These are phyloP conservation scores for Salix exigua DNA, from an alignment of 345 rosid genomes.

Conservation along the genomic window DNA sequence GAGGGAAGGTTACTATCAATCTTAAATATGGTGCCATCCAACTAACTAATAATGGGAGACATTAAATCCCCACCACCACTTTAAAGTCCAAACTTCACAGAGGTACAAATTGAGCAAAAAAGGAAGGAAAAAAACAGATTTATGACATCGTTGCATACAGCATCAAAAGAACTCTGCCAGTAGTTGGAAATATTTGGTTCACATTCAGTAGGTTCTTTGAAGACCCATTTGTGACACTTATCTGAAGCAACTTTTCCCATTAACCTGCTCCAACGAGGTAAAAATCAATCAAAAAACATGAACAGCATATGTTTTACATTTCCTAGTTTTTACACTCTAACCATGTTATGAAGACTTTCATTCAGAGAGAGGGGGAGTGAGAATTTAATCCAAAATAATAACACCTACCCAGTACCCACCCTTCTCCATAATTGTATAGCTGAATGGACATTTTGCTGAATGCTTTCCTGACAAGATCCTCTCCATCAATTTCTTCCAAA, in stretches of 20 bases:
- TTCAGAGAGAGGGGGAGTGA: neutral
- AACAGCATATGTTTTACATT: neutral
- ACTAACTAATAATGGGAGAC: constrained; percentile 13
- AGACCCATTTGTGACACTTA: constrained; percentile 99
- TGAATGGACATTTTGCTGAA: constrained; percentile 99
- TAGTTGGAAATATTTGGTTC: constrained; percentile 93
- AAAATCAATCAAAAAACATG: constrained; percentile 13
- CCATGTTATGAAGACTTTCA: neutral
- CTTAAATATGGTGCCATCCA: constrained; percentile 25
- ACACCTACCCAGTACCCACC: constrained; percentile 99
- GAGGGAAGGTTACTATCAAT: constrained; percentile 27
- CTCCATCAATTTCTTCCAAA: constrained; percentile 76
- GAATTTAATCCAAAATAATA: constrained; percentile 23
- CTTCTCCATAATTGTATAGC: constrained; percentile 99
- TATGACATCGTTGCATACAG: constrained; percentile 45
- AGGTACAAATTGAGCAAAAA: neutral
- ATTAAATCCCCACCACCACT: constrained; percentile 8
- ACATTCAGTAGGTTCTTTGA: constrained; percentile 92
- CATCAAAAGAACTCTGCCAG: constrained; percentile 99
- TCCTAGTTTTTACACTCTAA: neutral
- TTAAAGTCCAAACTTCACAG: neutral
- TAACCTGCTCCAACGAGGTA: constrained; percentile 46
- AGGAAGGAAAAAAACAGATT: neutral
- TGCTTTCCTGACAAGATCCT: constrained; percentile 92
- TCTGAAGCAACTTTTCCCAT: constrained; percentile 99